These are phyloP conservation scores for Suillus occidentalis DNA, from an alignment of 768 basidiomycete genomes.

Conservation along the genomic window DNA sequence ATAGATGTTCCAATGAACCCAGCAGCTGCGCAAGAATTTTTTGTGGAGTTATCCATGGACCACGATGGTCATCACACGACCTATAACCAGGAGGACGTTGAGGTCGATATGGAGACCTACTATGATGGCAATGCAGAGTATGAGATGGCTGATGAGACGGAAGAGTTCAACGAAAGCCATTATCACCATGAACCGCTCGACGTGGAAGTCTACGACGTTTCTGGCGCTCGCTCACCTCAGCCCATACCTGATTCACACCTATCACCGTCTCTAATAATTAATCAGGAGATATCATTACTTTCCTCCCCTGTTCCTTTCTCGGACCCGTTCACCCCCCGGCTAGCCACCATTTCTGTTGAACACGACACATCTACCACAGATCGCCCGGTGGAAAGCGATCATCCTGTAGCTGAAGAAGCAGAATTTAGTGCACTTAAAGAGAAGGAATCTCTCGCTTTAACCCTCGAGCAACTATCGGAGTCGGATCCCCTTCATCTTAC, in stretches of 20 bases:
- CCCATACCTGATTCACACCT: conserved; percentile 19
- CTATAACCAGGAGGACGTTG: conserved; percentile 45
- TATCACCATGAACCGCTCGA: conserved; percentile 35
- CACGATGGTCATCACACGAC: conserved; percentile 43
- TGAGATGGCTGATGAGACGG: conserved; percentile 37
- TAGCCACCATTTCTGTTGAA: neutral
- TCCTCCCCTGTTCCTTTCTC: neutral
- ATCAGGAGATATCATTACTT: conserved; percentile 11
- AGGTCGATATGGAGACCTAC: conserved; percentile 67
- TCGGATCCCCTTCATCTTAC: neutral
- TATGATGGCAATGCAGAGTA: conserved; percentile 51
- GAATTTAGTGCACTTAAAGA: neutral
- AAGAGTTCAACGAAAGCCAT: conserved; percentile 9
- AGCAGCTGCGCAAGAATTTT: conserved; percentile 44
- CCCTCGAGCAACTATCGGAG: neutral
- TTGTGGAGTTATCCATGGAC: conserved; percentile 59
- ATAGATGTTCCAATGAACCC: conserved; percentile 61
- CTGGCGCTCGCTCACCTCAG: conserved; percentile 32
- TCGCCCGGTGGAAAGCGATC: neutral
- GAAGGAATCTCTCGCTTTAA: neutral
- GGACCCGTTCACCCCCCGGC: neutral
- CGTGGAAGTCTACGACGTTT: conserved; percentile 43
- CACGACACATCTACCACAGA: neutral
- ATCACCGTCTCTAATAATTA: conserved; percentile 1
- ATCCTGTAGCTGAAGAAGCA: neutral